These are phyloP conservation scores for Termitomyces sp. DNA, from an alignment of 768 basidiomycete genomes.

Conservation along the genomic window DNA sequence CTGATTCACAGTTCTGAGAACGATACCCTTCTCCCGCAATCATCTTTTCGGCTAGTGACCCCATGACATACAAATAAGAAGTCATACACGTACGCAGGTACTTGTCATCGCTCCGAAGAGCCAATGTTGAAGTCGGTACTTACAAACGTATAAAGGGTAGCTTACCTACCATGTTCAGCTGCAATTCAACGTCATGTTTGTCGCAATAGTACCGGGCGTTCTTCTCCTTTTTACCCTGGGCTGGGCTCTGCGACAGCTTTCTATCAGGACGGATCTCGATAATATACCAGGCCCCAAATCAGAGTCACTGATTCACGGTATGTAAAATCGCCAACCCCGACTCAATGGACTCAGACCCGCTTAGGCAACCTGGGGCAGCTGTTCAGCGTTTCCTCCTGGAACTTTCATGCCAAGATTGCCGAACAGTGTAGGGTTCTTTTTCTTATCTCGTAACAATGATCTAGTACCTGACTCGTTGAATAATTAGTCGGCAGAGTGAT, in stretches of 20 bases:
- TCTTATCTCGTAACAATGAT: neutral
- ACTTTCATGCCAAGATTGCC: conserved; percentile 9
- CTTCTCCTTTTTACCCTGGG: conserved; percentile 11
- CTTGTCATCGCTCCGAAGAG: conserved; percentile 5
- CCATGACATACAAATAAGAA: neutral
- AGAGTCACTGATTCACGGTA: conserved; percentile 29
- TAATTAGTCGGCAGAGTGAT: conserved; percentile 9
- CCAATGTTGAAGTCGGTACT: neutral
- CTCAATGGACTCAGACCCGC: neutral
- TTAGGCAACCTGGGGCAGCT: conserved; percentile 14
- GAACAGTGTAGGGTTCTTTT: conserved; percentile 6
- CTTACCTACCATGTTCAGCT: neutral
- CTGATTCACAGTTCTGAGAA: neutral
- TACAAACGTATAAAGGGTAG: neutral
- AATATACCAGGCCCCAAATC: conserved; percentile 34
- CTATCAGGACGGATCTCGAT: conserved; percentile 25
- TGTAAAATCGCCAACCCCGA: neutral
- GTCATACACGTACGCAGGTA: conserved; percentile 2
- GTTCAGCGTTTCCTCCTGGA: conserved; percentile 9
- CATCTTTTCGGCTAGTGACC: neutral
- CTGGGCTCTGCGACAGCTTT: conserved; percentile 17
- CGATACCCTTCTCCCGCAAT: neutral
- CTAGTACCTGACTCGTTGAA: neutral
- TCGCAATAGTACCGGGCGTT: conserved; percentile 3
- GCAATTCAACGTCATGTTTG: conserved; percentile 3